phyloP scores from a whole-genome alignment of 441 rosid species.

The Populus hybrid region DNA sequence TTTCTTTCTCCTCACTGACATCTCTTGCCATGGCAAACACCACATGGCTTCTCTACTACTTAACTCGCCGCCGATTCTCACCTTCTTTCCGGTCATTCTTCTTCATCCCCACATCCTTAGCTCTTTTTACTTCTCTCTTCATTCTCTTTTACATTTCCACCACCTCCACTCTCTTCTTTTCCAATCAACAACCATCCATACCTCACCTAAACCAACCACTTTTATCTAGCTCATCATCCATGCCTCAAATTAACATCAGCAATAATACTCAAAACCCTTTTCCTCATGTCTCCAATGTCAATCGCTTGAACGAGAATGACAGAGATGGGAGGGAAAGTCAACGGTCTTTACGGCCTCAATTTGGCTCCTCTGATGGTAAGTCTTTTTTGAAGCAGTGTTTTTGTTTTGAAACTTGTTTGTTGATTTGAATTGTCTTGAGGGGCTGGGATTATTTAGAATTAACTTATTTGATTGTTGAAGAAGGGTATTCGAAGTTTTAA shows the following conservation, averaged over 20 bases:
- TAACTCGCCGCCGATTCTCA: conserved; percentile 28
- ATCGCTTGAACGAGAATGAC: neutral
- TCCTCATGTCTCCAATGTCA: conserved; percentile 4
- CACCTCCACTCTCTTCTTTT: conserved; percentile 36
- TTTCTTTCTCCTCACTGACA: neutral
- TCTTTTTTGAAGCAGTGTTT: neutral
- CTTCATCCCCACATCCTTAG: conserved; percentile 44
- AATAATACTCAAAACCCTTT: conserved; percentile 8
- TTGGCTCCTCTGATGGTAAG: conserved; percentile 29
- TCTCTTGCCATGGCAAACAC: conserved; percentile 32
- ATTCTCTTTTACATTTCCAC: conserved; percentile 43
- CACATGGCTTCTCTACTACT: conserved; percentile 22
- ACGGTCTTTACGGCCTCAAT: conserved; percentile 14
- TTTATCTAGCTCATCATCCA: neutral
- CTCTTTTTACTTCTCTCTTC: conserved; percentile 42
- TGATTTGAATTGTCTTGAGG: neutral
- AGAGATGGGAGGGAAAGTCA: conserved; percentile 16
- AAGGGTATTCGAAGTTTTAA: neutral
- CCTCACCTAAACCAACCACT: neutral
- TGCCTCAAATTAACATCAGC: neutral
- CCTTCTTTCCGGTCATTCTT: conserved; percentile 32
- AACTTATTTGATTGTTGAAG: neutral
- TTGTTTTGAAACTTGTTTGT: neutral
- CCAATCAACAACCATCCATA: conserved; percentile 13
- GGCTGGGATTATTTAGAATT: neutral